Evolutionary conservation across 1,139 yeast species (phyloP).

Genomic region (Blastobotrys petasosporus): DNA sequence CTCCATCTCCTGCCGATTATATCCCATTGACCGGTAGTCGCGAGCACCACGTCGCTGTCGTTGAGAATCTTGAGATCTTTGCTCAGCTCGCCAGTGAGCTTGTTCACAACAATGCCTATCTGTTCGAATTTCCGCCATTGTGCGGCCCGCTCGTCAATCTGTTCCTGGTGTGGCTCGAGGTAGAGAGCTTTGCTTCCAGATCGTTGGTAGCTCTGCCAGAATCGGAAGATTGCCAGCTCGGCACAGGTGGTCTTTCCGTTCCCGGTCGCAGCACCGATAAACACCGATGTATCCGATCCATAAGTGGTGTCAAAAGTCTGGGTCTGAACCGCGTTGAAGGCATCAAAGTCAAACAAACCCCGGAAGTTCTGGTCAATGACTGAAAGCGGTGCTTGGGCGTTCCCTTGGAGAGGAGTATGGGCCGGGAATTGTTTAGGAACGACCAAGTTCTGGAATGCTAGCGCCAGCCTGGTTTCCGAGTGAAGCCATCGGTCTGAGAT

Average conservation of each 20-base stretch:
- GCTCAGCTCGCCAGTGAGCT: constrained; percentile 57
- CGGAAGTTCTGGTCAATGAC: constrained; percentile 46
- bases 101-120: constrained; percentile 39
- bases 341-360: constrained; percentile 36
- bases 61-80: constrained; percentile 52
- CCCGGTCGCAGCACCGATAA: constrained; percentile 71
- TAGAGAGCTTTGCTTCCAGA: constrained; percentile 56
- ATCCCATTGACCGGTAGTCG: constrained; percentile 78
- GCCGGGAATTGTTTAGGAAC: constrained; percentile 68
- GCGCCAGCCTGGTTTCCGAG: constrained; percentile 58
- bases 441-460: constrained; percentile 48
- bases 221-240: constrained; percentile 64
- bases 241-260: constrained; percentile 70
- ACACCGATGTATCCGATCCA: constrained; percentile 50
- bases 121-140: constrained; percentile 50
- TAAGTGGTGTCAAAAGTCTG: constrained; percentile 60
- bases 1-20: constrained; percentile 74
- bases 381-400: constrained; percentile 44
- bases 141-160: constrained; percentile 42
- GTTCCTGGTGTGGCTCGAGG: constrained; percentile 54
- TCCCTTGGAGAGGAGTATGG: constrained; percentile 49
- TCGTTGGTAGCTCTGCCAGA: constrained; percentile 54
- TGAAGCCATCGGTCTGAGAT: constrained; percentile 84
- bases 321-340: constrained; percentile 68
- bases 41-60: constrained; percentile 58